Evolutionary conservation across 805 yeast genomes (phyloP), one percentile per base, ranked within the genome.

Genomic region (Saturnispora sanitii): DNA sequence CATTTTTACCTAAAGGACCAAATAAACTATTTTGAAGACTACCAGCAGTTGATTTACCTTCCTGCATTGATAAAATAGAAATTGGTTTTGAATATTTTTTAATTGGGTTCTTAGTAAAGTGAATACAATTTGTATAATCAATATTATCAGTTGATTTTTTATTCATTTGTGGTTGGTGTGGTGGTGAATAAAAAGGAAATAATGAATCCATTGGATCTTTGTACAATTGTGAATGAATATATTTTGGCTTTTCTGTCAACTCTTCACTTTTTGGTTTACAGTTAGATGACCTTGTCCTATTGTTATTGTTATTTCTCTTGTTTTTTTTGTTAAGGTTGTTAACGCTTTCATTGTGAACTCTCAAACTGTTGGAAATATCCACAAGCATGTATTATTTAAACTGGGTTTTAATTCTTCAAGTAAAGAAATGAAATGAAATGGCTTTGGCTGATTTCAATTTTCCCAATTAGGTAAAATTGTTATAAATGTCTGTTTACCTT

Each of bases 31-130:
- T 39, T 15, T 39, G 33, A n/a, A 39, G 28, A 6, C 37, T 30
- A 4, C 8, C 4, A 3, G 42, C 22, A 27, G 40, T 22, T n/a
- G 37, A n/a, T 15, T 28, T 28, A 26, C 16, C 30, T 4, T 37
- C 34, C 15, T 20, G 17, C 3, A 22, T 18, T 4, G 28, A n/a
- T n/a, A n/a, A n/a, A n/a, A n/a, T 25, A 16, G 38, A 37, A 12
- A 47, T n/a, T 18, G 49, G 52, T 19, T 42, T 36, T 4, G 42
- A 35, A 28, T 49, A 50, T 28, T 50, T 51, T 16, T 43, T 47
- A 11, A 45, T 42, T 0, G 40, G 17, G 27, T 51, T 50, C 28
- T 37, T 46, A 7, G 30, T 25, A 38, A 44, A 41, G 2, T 21
- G 40, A 3, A 42, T 33, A 8, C 40, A 38, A 1, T 21, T 20